A percentile compares a stretch with the other conserved stretches of the same genome.
These are phyloP conservation scores for Pisolithus marmoratus DNA, from an alignment of 768 basidiomycete species.

Conservation along the genomic window DNA sequence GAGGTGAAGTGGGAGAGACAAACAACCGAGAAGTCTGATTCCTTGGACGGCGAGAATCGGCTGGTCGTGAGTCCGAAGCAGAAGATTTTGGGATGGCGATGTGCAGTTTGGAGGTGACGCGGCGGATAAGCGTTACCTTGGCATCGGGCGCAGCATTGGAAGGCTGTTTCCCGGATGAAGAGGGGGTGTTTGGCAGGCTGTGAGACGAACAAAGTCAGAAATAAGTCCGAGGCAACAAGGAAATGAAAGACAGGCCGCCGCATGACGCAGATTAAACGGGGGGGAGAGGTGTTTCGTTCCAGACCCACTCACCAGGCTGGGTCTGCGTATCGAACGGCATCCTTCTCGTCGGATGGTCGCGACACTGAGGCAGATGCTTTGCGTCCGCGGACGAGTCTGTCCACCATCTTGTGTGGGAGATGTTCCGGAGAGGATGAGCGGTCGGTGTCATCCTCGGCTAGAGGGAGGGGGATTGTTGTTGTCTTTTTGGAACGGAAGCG, in stretches of 20 bases:
- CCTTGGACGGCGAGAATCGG: slow-evolving; percentile 6
- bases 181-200: slow-evolving; percentile 1
- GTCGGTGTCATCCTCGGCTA: slow-evolving; percentile 22
- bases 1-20: slow-evolving; percentile 9
- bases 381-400: neutral
- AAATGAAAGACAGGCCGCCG: too few relatives aligned
- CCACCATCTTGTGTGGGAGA: slow-evolving; percentile 2
- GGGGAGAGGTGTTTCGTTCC: too few relatives aligned
- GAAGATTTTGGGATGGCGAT: slow-evolving; percentile 15
- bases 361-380: too few relatives aligned
- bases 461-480: neutral
- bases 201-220: neutral
- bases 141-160: neutral
- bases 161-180: neutral
- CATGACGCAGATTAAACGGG: too few relatives aligned
- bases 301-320: neutral
- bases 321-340: neutral
- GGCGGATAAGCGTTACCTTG: slow-evolving; percentile 22
- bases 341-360: too few relatives aligned
- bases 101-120: slow-evolving; percentile 23
- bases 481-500: slow-evolving; percentile 16
- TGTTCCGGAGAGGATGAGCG: slow-evolving; percentile 12
- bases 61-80: slow-evolving; percentile 1
- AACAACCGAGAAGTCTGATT: neutral
- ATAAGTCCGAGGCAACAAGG: too few relatives aligned